These are phyloP conservation scores for Pholiota microspora DNA, from an alignment of 768 basidiomycete genomes.

Conservation along the genomic window DNA sequence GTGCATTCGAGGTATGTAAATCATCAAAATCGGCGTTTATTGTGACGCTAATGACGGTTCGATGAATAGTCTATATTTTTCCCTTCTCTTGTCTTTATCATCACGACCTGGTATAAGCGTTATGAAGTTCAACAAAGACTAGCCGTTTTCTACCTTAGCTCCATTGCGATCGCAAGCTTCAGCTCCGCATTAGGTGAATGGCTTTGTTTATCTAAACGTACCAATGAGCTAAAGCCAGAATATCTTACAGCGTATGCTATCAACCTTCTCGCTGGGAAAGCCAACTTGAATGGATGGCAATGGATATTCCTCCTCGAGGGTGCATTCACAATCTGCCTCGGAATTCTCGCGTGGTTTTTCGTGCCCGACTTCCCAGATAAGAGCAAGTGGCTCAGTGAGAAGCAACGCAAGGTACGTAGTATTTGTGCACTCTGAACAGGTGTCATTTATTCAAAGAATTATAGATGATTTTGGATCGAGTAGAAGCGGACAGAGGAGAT, in stretches of 20 bases:
- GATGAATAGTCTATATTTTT: conserved; percentile 15
- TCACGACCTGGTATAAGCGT: conserved; percentile 24
- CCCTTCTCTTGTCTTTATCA: conserved; percentile 19
- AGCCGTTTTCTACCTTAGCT: conserved; percentile 21
- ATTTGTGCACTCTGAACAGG: background rate
- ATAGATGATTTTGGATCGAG: conserved; percentile 31
- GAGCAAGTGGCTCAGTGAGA: conserved; percentile 31
- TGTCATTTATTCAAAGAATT: background rate
- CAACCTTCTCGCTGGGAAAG: conserved; percentile 25
- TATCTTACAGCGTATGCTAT: conserved; percentile 26
- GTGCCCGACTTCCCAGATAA: conserved; percentile 35
- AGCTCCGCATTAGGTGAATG: conserved; percentile 20
- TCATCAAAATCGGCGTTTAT: background rate
- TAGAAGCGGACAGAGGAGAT: conserved; percentile 38
- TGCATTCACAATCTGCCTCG: conserved; percentile 27
- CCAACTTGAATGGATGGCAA: conserved; percentile 31
- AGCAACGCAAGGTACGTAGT: conserved; percentile 30
- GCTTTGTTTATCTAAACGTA: conserved; percentile 22
- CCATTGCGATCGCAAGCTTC: conserved; percentile 16
- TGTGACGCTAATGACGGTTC: background rate
- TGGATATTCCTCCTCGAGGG: conserved; percentile 38
- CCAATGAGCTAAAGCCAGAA: conserved; percentile 12
- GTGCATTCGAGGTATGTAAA: conserved; percentile 28
- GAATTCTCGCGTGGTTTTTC: conserved; percentile 28
- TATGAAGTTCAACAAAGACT: conserved; percentile 23